phyloP scores from a whole-genome alignment of 495 filamentous ascomycete species.

The Pyrenula aspistea region DNA sequence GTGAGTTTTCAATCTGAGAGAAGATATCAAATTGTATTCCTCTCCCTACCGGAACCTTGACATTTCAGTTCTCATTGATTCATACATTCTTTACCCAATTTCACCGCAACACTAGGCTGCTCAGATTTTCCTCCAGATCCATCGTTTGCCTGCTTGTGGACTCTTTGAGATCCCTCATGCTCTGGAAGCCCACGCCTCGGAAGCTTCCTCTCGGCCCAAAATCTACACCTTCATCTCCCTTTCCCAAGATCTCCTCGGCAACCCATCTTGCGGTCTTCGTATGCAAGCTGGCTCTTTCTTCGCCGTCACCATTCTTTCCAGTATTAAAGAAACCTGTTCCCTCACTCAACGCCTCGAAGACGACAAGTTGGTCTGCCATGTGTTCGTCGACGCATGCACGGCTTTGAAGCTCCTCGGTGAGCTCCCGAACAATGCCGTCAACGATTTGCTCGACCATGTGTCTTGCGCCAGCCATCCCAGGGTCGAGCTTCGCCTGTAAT shows the following conservation, averaged over 20 bases:
- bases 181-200: not conserved
- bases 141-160: too few relatives aligned
- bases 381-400: conserved; percentile 46
- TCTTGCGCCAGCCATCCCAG: conserved; percentile 3
- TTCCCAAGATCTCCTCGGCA: conserved; percentile 25
- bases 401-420: conserved; percentile 43
- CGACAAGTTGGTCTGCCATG: conserved; percentile 68
- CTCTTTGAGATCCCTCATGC: too few relatives aligned
- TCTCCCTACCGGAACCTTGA: too few relatives aligned
- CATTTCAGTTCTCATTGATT: too few relatives aligned
- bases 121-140: too few relatives aligned
- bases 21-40: too few relatives aligned
- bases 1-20: too few relatives aligned
- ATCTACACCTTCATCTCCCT: not conserved
- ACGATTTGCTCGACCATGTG: conserved; percentile 18
- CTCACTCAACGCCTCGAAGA: conserved; percentile 62
- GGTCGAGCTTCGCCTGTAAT: conserved; percentile 27
- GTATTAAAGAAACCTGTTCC: conserved; percentile 18
- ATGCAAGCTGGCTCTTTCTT: conserved; percentile 34
- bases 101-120: too few relatives aligned
- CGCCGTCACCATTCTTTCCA: conserved; percentile 32
- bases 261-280: conserved; percentile 71
- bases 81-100: too few relatives aligned
- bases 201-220: not conserved
- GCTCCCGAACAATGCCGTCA: conserved; percentile 37